Evolutionary conservation across 2,329 filamentous ascomycete species (phyloP).

Genomic region (Podosphaera fusca): DNA sequence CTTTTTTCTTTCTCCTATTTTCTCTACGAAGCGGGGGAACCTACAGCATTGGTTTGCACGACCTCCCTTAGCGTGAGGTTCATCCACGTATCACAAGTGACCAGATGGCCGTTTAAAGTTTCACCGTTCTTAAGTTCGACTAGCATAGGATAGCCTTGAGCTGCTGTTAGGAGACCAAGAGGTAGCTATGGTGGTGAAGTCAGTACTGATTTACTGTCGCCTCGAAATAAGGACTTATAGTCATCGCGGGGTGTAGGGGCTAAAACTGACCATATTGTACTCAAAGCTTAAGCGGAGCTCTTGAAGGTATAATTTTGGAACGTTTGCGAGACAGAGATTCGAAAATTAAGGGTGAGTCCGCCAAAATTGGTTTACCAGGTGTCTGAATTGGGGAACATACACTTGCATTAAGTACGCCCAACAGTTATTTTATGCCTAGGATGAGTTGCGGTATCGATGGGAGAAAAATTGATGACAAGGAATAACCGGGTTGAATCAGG

Average conservation of each 20-base stretch:
- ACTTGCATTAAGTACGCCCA: too few species aligned
- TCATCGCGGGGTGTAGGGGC: neutral
- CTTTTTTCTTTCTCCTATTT: neutral
- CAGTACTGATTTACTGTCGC: neutral
- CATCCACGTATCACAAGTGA: constrained; percentile 99
- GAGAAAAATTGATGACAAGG: too few species aligned
- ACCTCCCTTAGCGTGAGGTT: constrained; percentile 94
- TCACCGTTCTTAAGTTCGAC: constrained; percentile 96
- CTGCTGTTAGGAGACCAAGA: constrained; percentile 72
- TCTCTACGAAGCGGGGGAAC: constrained; percentile 7
- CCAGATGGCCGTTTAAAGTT: constrained; percentile 85
- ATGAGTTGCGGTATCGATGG: too few species aligned
- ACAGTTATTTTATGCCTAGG: too few species aligned
- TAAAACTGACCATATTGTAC: constrained; percentile 1
- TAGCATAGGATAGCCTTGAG: constrained; percentile 93
- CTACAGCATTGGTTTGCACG: constrained; percentile 71
- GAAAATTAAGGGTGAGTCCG: too few species aligned
- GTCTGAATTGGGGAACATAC: too few species aligned
- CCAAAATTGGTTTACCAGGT: too few species aligned
- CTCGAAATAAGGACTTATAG: constrained; percentile 10
- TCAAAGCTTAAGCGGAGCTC: too few species aligned
- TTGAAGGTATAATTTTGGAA: too few species aligned
- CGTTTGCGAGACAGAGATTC: too few species aligned
- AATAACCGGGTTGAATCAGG: too few species aligned
- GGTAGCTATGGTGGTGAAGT: constrained; percentile 26